Conservation (phyloP, 1,139 yeast genomes). For the Yamadazyma membranifaciens region DNA sequence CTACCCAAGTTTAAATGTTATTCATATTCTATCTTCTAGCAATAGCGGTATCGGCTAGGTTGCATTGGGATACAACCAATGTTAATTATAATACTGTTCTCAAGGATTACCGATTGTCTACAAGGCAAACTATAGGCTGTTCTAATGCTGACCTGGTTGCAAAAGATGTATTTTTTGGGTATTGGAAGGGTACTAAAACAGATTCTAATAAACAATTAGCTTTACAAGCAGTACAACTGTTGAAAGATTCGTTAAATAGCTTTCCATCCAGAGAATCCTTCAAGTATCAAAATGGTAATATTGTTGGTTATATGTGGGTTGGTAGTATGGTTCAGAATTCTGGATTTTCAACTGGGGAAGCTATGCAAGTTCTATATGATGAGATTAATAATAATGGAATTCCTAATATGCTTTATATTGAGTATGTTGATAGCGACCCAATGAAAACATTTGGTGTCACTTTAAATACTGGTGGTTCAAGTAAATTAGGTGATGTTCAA, state of each 20-base stretch:
- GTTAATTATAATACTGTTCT: neutral
- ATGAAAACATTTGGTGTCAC: slow-evolving; percentile 14
- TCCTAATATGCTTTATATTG: slow-evolving; percentile 14
- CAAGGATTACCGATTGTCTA: neutral
- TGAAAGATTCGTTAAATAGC: slow-evolving; percentile 12
- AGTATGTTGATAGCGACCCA: slow-evolving; percentile 14
- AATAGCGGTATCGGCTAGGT: slow-evolving; percentile 2
- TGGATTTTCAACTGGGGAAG: slow-evolving; percentile 14
- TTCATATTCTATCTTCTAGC: slow-evolving; percentile 2
- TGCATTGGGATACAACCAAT: neutral
- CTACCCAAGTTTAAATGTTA: neutral
- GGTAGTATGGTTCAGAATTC: slow-evolving; percentile 17
- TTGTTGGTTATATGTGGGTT: slow-evolving; percentile 17
- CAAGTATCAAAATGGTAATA: slow-evolving; percentile 8
- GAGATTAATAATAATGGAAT: slow-evolving; percentile 15
- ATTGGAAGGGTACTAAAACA: slow-evolving; percentile 14
- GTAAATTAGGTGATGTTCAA: slow-evolving; percentile 11
- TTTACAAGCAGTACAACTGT: slow-evolving; percentile 10
- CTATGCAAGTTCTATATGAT: slow-evolving; percentile 11
- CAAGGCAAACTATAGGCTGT: slow-evolving; percentile 4
- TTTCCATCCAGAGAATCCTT: slow-evolving; percentile 12
- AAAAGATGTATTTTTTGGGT: slow-evolving; percentile 11
- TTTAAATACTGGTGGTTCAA: slow-evolving; percentile 13
- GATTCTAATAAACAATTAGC: slow-evolving; percentile 11
- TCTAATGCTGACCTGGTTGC: slow-evolving; percentile 9